Conservation (phyloP, 208 protist genomes). For the Herpetomonas muscarum region DNA sequence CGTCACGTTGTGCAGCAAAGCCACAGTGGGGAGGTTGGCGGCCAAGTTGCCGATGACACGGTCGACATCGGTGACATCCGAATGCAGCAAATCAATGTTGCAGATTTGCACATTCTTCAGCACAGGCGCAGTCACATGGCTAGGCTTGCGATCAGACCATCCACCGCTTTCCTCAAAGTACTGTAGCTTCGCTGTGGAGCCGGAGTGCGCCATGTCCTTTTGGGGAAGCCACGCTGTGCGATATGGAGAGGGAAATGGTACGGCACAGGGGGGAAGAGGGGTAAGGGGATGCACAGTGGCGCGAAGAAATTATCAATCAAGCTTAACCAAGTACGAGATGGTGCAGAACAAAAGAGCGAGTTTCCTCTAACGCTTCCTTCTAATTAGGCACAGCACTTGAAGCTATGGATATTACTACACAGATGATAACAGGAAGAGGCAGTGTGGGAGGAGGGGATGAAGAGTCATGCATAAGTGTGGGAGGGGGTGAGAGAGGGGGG, state of each 20-base stretch:
- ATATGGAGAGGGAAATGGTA: not conserved
- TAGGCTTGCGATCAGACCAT: slow-evolving; percentile 53
- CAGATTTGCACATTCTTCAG: slow-evolving; percentile 53
- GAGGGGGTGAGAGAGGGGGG: too few species aligned
- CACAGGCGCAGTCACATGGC: slow-evolving; percentile 5
- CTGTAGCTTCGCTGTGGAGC: slow-evolving; percentile 47
- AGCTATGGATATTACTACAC: too few species aligned
- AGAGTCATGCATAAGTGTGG: too few species aligned
- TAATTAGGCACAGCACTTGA: too few species aligned
- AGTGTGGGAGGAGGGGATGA: too few species aligned
- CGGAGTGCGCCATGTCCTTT: slow-evolving; percentile 12
- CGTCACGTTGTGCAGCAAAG: slow-evolving; percentile 64
- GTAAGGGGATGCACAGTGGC: too few species aligned
- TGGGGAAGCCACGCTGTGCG: not conserved
- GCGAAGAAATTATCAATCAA: too few species aligned
- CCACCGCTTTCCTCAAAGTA: slow-evolving; percentile 63
- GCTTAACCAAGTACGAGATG: too few species aligned
- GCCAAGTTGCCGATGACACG: slow-evolving; percentile 48
- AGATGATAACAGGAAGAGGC: too few species aligned
- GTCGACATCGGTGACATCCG: slow-evolving; percentile 44
- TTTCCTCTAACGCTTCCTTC: too few species aligned
- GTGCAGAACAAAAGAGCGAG: too few species aligned
- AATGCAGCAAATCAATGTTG: slow-evolving; percentile 52
- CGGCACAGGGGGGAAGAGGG: too few species aligned
- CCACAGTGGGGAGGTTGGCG: slow-evolving; percentile 42